Conservation (phyloP, 2,329 filamentous ascomycete species). For the Clarireedia hainanense region DNA sequence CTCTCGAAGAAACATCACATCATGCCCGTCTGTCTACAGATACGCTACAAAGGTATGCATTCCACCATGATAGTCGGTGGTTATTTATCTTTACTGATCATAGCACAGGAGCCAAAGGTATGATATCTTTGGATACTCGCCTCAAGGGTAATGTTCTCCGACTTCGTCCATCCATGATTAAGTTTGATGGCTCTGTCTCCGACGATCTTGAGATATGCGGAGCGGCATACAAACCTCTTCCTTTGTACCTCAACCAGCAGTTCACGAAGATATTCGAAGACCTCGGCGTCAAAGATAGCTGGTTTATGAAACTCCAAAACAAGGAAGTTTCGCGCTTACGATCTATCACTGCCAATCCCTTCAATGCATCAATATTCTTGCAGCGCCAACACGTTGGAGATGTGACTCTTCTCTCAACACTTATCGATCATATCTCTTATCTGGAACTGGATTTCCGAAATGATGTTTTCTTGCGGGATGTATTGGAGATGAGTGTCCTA, state of each 20-base stretch:
- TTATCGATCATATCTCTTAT: slow-evolving; percentile 52
- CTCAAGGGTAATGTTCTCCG: slow-evolving; percentile 50
- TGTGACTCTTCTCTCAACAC: slow-evolving; percentile 48
- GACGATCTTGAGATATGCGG: slow-evolving; percentile 65
- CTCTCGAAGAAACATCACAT: slow-evolving; percentile 39
- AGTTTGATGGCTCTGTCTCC: slow-evolving; percentile 54
- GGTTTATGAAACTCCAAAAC: slow-evolving; percentile 58
- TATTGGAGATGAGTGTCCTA: slow-evolving; percentile 65
- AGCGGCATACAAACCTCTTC: slow-evolving; percentile 56
- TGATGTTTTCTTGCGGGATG: slow-evolving; percentile 61
- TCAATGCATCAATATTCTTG: slow-evolving; percentile 61
- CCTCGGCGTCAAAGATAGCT: slow-evolving; percentile 48
- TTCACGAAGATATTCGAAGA: slow-evolving; percentile 85
- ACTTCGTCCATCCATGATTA: slow-evolving; percentile 70
- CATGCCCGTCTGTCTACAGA: slow-evolving; percentile 62
- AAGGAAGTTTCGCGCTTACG: slow-evolving; percentile 54
- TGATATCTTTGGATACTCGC: slow-evolving; percentile 61
- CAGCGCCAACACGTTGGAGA: slow-evolving; percentile 53
- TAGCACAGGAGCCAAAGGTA: slow-evolving; percentile 58
- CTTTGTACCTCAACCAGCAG: slow-evolving; percentile 67
- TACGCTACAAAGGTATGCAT: slow-evolving; percentile 54
- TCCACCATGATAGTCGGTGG: too few species aligned
- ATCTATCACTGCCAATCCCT: slow-evolving; percentile 45
- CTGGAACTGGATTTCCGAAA: slow-evolving; percentile 57
- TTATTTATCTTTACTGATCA: neutral